A percentile compares a stretch with the other conserved stretches of the same genome.
Conservation (phyloP, 116 monocot species). For the Dioscorea cayenensis region DNA sequence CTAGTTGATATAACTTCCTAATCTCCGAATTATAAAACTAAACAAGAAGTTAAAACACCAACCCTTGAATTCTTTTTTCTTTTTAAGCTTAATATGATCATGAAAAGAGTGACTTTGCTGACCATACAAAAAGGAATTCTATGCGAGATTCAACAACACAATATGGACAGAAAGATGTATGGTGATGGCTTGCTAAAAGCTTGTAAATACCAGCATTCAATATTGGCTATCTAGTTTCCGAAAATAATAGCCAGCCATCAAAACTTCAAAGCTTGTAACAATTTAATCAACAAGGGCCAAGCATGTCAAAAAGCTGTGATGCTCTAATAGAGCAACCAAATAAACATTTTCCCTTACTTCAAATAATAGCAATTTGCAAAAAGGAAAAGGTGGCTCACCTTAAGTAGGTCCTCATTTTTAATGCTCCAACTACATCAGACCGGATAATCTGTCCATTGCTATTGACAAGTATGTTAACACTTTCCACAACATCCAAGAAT, state of each 20-base stretch:
- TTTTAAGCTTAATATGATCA: too few relatives aligned
- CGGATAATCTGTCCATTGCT: conserved; percentile 98
- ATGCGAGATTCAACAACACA: too few relatives aligned
- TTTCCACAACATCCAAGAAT: conserved; percentile 98
- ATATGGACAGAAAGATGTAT: too few relatives aligned
- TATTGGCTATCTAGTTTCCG: neutral
- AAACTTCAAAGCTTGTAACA: neutral
- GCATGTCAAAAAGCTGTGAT: neutral
- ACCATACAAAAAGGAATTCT: too few relatives aligned
- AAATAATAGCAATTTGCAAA: neutral
- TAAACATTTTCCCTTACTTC: neutral
- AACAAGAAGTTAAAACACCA: too few relatives aligned
- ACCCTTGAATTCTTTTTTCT: too few relatives aligned
- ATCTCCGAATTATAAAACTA: too few relatives aligned
- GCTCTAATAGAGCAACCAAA: neutral
- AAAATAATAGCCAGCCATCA: neutral
- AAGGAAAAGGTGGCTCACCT: conserved; percentile 42
- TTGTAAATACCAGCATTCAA: too few relatives aligned
- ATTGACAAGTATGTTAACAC: conserved; percentile 99
- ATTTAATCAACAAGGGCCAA: neutral
- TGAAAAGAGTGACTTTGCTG: too few relatives aligned
- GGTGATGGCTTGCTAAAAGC: too few relatives aligned
- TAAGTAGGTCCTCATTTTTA: conserved; percentile 99
- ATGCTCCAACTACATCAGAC: conserved; percentile 97
- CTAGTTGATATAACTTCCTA: too few relatives aligned